Conservation (phyloP, 257 asterid genomes). For the Ajuga chamaepitys region DNA sequence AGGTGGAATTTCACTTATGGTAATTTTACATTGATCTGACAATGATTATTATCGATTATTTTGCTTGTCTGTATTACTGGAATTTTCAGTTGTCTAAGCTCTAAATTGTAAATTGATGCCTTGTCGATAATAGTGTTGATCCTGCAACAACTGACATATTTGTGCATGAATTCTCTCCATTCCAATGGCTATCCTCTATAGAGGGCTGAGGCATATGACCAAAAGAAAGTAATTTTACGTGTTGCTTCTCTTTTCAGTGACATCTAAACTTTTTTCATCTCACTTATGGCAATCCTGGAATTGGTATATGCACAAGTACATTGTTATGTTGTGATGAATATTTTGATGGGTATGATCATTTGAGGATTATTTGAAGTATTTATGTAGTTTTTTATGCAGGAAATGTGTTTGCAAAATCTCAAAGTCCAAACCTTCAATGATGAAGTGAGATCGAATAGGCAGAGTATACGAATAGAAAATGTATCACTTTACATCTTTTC, state of each 20-base stretch:
- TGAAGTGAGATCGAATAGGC: too few relatives aligned
- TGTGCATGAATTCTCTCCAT: slow-evolving; percentile 82
- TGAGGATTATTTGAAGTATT: not conserved
- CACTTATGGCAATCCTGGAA: not conserved
- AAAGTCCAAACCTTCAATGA: not conserved
- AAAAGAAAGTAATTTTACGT: slow-evolving; percentile 63
- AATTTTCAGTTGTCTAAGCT: not conserved
- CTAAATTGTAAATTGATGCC: slow-evolving; percentile 6
- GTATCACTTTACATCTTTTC: too few relatives aligned
- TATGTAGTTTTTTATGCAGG: not conserved
- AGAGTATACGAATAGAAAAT: not conserved
- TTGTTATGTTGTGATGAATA: not conserved
- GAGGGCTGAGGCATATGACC: slow-evolving; percentile 91
- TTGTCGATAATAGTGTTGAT: not conserved
- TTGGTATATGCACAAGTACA: too few relatives aligned
- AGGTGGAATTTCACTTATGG: slow-evolving; percentile 37
- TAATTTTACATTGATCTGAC: not conserved
- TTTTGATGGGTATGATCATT: not conserved
- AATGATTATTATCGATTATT: not conserved
- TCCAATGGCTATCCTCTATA: slow-evolving; percentile 81
- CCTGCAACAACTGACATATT: slow-evolving; percentile 78
- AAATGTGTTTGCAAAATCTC: not conserved
- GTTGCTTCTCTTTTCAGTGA: not conserved
- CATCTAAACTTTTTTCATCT: not conserved
- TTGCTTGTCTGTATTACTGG: not conserved